Evolutionary conservation across 345 rosid genomes (phyloP), one percentile per base, ranked within the genome.

Genomic region (Pistacia atlantica): DNA sequence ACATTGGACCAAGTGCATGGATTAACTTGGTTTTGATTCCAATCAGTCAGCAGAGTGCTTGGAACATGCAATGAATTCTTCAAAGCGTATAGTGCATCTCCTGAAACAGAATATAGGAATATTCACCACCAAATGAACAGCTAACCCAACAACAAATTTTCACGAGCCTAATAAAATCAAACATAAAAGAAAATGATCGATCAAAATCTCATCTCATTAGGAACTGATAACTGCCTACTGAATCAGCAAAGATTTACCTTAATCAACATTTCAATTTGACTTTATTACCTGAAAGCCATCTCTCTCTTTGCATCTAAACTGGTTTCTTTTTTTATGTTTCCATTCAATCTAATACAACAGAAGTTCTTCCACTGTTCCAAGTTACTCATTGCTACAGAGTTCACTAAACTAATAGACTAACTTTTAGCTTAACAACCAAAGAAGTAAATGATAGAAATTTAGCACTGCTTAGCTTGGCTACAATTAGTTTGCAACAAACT

Each of bases 1-100:
- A 96, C 91, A 81, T 89, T 88, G 11, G 97, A 77, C 99, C 99
- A 96, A 71, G 98, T 92, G 87, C 98, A 93, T 37, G 98, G 98
- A 65, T 89, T 91, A 77, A 93, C 97, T 87, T 70, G 97, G 78
- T 87, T 84, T 81, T 74, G 95, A 71, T 90, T 93, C 98, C 99
- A 96, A 77, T 96, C 95, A 35, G 22, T 9, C 65, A 96, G 88
- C 80, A 89, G 93, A 81, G 60, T 65, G 20, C 16, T 63, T 33
- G 87, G 79, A 79, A 88, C 90, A 76, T 62, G 82, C 80, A 96
- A 71, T 1, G 98, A 87, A 55, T 0, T 37, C 89, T 48, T 90
- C 84, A 96, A 78, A 16, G 88, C 85, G 79, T 3, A 80, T 14
- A 96, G 80, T 20, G 97, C 98, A 77, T 88, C 94, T 73, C 97